A percentile compares a stretch with the other conserved stretches of the same genome.
Conservation (phyloP, 2,329 filamentous ascomycete species). For the Alternaria gansuensis region DNA sequence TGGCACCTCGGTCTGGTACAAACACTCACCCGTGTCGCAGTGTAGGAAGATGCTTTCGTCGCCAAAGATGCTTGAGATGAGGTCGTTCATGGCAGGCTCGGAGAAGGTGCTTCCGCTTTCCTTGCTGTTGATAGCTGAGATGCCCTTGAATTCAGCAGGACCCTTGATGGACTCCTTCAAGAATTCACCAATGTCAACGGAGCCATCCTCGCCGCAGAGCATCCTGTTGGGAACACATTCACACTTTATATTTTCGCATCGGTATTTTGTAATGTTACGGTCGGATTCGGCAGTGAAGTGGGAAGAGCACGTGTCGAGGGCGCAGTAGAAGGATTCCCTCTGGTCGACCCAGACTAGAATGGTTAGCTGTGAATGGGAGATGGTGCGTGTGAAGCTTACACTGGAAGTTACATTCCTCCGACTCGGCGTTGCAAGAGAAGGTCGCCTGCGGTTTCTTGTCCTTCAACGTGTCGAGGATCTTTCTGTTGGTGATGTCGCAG, state of each 20-base stretch:
- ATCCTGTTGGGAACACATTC: conserved; percentile 89
- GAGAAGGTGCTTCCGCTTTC: conserved; percentile 82
- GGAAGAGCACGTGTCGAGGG: conserved; percentile 81
- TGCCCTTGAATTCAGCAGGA: conserved; percentile 82
- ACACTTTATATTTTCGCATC: conserved; percentile 85
- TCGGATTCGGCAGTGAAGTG: conserved; percentile 71
- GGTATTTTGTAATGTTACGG: conserved; percentile 83
- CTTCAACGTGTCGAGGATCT: conserved; percentile 87
- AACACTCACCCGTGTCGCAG: conserved; percentile 88
- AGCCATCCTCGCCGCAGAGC: conserved; percentile 90
- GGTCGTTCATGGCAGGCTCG: conserved; percentile 89
- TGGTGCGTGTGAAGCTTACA: conserved; percentile 64
- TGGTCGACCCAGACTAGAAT: conserved; percentile 88
- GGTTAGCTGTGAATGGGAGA: conserved; percentile 35
- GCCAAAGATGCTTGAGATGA: conserved; percentile 89
- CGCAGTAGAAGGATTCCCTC: conserved; percentile 95
- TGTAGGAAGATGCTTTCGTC: conserved; percentile 86
- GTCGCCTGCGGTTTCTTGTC: conserved; percentile 90
- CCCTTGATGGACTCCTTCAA: conserved; percentile 83
- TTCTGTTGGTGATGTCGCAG: conserved; percentile 95
- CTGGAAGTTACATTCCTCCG: conserved; percentile 88
- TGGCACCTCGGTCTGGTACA: conserved; percentile 91
- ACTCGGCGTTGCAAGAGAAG: conserved; percentile 83
- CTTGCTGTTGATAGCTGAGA: conserved; percentile 64
- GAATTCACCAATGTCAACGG: conserved; percentile 91